phyloP scores from a whole-genome alignment of 2,329 filamentous ascomycete species.

The Stagonosporopsis tanaceti region DNA sequence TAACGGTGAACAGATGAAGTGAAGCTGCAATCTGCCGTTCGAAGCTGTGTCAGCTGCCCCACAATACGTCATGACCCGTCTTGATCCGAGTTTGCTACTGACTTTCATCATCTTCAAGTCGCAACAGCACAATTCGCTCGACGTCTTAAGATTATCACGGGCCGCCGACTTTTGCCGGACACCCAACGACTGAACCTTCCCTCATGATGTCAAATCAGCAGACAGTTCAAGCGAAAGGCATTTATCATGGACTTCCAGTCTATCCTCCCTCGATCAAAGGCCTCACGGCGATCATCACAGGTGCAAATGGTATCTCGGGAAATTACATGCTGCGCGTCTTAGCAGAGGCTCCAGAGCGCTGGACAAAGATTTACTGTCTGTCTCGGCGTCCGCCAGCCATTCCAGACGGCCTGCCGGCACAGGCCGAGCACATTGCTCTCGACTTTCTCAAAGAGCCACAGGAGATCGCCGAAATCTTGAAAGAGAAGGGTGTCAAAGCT shows the following conservation, averaged over 20 bases:
- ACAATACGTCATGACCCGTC: slow-evolving; percentile 31
- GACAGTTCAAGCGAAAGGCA: slow-evolving; percentile 48
- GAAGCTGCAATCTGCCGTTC: not conserved
- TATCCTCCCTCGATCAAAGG: slow-evolving; percentile 53
- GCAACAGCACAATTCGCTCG: not conserved
- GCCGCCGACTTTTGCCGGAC: not conserved
- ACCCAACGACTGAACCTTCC: not conserved
- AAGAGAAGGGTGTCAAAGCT: slow-evolving; percentile 44
- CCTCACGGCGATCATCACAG: slow-evolving; percentile 62
- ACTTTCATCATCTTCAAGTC: not conserved
- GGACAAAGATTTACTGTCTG: slow-evolving; percentile 62
- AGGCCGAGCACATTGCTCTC: slow-evolving; percentile 54
- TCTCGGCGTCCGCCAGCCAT: slow-evolving; percentile 57
- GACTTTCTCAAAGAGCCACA: slow-evolving; percentile 52
- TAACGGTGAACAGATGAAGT: not conserved
- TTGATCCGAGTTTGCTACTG: slow-evolving; percentile 24
- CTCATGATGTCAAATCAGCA: slow-evolving; percentile 33
- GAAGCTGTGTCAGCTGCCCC: slow-evolving; percentile 19
- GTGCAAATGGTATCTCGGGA: slow-evolving; percentile 64
- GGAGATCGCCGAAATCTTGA: slow-evolving; percentile 49
- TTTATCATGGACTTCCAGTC: slow-evolving; percentile 60
- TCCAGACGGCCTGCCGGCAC: slow-evolving; percentile 40
- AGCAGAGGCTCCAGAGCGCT: slow-evolving; percentile 56
- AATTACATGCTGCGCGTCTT: slow-evolving; percentile 61
- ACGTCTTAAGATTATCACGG: not conserved